Percentiles rank a stretch among this genome's conserved stretches.
Conservation (phyloP, 1,284 basidiomycete genomes). For the Rhodotorula mucilaginosa region DNA sequence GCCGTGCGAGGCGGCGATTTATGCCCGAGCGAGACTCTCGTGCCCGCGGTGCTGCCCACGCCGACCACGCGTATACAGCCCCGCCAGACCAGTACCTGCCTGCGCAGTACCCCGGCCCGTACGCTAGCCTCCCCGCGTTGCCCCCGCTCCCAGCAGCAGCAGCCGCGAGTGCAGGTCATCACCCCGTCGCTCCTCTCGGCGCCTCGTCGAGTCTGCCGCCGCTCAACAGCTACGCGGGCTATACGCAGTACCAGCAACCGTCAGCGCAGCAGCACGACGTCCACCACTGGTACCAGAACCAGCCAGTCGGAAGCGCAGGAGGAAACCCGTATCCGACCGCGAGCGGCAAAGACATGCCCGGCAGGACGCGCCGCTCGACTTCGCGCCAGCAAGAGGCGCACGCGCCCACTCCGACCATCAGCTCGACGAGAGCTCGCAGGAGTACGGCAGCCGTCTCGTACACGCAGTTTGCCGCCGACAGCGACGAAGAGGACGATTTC, state of each 20-base stretch:
- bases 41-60: neutral
- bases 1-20: neutral
- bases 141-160: neutral
- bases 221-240: neutral
- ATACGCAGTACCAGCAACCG: neutral
- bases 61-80: neutral
- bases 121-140: neutral
- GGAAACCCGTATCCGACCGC: neutral
- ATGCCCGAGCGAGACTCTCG: neutral
- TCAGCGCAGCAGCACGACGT: neutral
- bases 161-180: neutral
- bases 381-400: constrained; percentile 2
- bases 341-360: neutral
- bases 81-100: neutral
- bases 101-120: neutral
- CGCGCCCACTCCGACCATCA: neutral
- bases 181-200: neutral
- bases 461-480: neutral
- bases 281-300: neutral
- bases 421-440: neutral
- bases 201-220: neutral
- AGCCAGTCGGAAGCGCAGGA: neutral
- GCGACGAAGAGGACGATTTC: constrained; percentile 1
- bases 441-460: neutral
- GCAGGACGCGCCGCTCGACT: neutral